Percentiles rank a stretch among this genome's conserved stretches.
Conservation (phyloP, 1,139 yeast species). For the Eremothecium cymbalariae region DNA sequence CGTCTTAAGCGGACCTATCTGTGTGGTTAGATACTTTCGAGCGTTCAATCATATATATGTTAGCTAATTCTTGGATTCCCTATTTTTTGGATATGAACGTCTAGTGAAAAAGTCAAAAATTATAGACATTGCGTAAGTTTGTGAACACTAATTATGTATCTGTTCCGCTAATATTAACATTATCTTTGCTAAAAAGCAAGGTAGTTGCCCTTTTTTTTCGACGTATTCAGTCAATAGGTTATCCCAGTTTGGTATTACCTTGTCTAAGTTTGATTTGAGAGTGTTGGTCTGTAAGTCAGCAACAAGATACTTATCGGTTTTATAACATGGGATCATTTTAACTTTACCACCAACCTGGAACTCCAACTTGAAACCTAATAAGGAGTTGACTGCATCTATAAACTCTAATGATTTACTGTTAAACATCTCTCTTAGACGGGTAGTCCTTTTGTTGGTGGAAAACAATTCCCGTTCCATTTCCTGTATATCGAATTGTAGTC, state of each 20-base stretch:
- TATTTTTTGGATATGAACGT: too few relatives aligned
- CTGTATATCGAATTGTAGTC: slow-evolving; percentile 50
- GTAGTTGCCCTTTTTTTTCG: slow-evolving; percentile 58
- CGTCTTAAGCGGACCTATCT: too few relatives aligned
- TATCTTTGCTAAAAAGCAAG: slow-evolving; percentile 73
- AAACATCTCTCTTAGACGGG: slow-evolving; percentile 55
- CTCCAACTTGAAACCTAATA: slow-evolving; percentile 70
- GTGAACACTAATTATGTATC: too few relatives aligned
- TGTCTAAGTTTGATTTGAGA: slow-evolving; percentile 28
- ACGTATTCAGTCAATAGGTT: slow-evolving; percentile 61
- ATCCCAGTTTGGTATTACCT: slow-evolving; percentile 38
- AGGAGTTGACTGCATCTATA: slow-evolving; percentile 56
- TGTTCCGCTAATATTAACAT: slow-evolving; percentile 56
- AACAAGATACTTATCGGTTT: slow-evolving; percentile 32
- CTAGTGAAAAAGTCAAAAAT: too few relatives aligned
- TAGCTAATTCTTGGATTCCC: too few relatives aligned
- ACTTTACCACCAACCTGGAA: slow-evolving; percentile 61
- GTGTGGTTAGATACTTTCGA: too few relatives aligned
- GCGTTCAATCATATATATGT: too few relatives aligned
- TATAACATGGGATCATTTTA: slow-evolving; percentile 52
- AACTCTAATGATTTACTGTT: slow-evolving; percentile 69
- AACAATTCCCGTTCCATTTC: slow-evolving; percentile 43
- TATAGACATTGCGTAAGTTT: too few relatives aligned
- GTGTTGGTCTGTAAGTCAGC: slow-evolving; percentile 32
- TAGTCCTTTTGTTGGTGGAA: slow-evolving; percentile 48